Conservation (phyloP, 2,329 filamentous ascomycete genomes). For the Bertia moriformis region DNA sequence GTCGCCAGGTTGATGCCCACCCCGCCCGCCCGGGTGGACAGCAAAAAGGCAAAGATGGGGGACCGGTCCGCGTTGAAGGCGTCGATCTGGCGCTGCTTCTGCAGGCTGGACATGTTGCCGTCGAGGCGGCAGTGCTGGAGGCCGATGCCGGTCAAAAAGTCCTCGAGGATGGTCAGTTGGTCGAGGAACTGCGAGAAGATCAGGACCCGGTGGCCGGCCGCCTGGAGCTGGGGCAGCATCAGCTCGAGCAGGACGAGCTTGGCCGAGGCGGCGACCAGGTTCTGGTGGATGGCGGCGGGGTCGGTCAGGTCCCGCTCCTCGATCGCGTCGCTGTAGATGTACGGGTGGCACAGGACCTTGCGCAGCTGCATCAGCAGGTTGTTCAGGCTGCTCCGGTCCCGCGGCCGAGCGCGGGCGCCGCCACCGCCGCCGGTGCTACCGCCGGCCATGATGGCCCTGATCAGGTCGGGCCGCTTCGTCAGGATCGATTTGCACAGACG, state of each 20-base stretch:
- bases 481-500: conserved; percentile 89
- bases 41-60: conserved; percentile 70
- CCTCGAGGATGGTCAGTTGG: conserved; percentile 79
- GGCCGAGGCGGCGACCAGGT: conserved; percentile 78
- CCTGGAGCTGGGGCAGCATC: conserved; percentile 74
- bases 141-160: conserved; percentile 68
- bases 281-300: conserved; percentile 51
- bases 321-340: conserved; percentile 79
- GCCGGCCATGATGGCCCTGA: conserved; percentile 70
- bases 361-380: conserved; percentile 93
- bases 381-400: conserved; percentile 68
- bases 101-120: conserved; percentile 63
- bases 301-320: conserved; percentile 67
- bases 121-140: conserved; percentile 69
- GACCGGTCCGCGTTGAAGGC: conserved; percentile 80
- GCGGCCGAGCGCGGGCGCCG: conserved; percentile 50
- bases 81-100: conserved; percentile 91
- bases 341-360: conserved; percentile 90
- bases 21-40: conserved; percentile 87
- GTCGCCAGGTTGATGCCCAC: conserved; percentile 96
- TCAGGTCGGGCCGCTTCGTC: conserved; percentile 75
- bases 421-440: no score
- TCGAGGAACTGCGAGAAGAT: conserved; percentile 92
- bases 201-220: conserved; percentile 75
- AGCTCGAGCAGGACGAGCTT: conserved; percentile 75